Percentiles rank a stretch among this genome's conserved stretches.
These are phyloP conservation scores for Termitomyces sp. DNA, from an alignment of 768 basidiomycete species.

Conservation along the genomic window DNA sequence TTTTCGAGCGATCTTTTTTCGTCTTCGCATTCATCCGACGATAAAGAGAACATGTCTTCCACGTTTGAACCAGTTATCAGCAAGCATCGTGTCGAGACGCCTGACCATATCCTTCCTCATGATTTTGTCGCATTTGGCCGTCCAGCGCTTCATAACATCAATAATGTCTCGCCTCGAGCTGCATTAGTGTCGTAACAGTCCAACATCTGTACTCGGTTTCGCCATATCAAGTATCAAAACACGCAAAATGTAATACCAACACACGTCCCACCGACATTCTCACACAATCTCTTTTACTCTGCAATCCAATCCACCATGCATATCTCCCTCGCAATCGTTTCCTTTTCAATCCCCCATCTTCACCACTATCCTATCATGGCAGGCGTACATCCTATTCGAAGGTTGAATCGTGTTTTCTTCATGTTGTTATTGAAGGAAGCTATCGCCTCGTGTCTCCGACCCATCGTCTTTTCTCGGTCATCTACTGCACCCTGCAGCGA, in stretches of 20 bases:
- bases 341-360: constrained; percentile 29
- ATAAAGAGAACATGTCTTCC: constrained; percentile 77
- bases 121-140: constrained; percentile 79
- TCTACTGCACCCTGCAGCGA: constrained; percentile 33
- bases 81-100: constrained; percentile 61
- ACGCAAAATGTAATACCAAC: constrained; percentile 82
- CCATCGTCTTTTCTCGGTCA: constrained; percentile 32
- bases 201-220: constrained; percentile 28
- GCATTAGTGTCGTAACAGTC: constrained; percentile 52
- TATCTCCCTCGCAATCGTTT: constrained; percentile 61
- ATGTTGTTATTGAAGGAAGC: constrained; percentile 19
- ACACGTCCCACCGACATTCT: constrained; percentile 57
- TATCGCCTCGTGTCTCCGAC: constrained; percentile 20
- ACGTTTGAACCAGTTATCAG: constrained; percentile 70
- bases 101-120: constrained; percentile 76
- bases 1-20: constrained; percentile 58
- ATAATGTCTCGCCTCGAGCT: constrained; percentile 59
- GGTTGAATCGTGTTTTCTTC: constrained; percentile 24
- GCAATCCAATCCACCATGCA: constrained; percentile 64
- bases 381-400: constrained; percentile 43
- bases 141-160: constrained; percentile 72
- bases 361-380: constrained; percentile 43
- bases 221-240: constrained; percentile 42
- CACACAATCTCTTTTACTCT: constrained; percentile 58
- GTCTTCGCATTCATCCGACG: constrained; percentile 46